Evolutionary conservation across 1,284 basidiomycete genomes (phyloP), one percentile per base, ranked within the genome.

Genomic region (Golubevia sp.): DNA sequence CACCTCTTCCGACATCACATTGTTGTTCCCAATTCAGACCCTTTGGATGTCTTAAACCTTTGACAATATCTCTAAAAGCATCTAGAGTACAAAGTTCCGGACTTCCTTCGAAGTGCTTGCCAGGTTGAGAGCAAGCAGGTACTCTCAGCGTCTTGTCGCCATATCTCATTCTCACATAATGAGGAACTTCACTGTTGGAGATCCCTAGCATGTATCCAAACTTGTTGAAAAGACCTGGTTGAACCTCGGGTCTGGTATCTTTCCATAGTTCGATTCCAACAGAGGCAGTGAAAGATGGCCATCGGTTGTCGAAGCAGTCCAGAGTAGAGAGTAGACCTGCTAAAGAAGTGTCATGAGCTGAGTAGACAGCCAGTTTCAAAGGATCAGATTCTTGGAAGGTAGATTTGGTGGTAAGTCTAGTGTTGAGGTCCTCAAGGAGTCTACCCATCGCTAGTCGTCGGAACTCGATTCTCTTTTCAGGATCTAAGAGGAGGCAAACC

Each of bases 1-100:
- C 61, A 2, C 66, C 62, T 49, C 66, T 66, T 25, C 69, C 71
- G 27, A 67, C 69, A 15, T 68, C 58, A 48, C 79, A 82, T 58
- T 82, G 75, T 57, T 75, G 59, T 51, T 76, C 76, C 63, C 74
- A 69, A 4, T 61, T 64, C 58, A 64, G 66, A 18, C 71, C 74
- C 15, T 74, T 56, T n/a, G 76, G 72, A 63, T 74, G 70, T 23
- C 62, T 69, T 13, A 82, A 64, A 24, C 66, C 59, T 51, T 80
- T 69, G 55, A 74, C 70, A 30, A 77, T 66, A 26, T 64, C 67
- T 86, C 58, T 85, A 84, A 93, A 93, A 8, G 90, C 90, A 4
- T 86, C 84, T 34, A 93, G 85, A 3, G 89, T 90, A 84, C 92
- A 93, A 73, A 92, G 89, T 76, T 92, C 91, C 0, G 91, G 91